Percentiles rank a stretch among this genome's conserved stretches.
These are phyloP conservation scores for Globisporangium megalacanthum DNA, from an alignment of 352 stramenopile species.

Conservation along the genomic window DNA sequence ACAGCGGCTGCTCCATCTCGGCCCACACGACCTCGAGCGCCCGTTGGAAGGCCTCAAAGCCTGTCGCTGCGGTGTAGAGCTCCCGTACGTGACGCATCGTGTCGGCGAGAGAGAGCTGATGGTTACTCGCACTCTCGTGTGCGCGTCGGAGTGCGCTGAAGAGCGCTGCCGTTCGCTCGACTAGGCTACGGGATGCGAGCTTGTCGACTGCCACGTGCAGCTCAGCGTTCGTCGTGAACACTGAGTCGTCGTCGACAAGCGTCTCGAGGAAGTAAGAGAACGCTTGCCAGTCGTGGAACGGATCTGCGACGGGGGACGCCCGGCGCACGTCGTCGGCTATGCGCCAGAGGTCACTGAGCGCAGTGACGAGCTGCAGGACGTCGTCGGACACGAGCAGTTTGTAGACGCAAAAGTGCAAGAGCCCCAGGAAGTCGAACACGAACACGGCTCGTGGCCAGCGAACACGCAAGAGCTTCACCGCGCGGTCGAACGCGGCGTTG, in stretches of 20 bases:
- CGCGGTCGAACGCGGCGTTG: constrained; percentile 28
- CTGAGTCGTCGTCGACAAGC: constrained; percentile 29
- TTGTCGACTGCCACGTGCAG: constrained; percentile 24
- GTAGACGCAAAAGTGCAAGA: constrained; percentile 39
- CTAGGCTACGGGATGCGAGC: constrained; percentile 25
- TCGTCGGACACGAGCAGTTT: constrained; percentile 33
- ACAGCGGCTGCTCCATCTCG: constrained; percentile 59
- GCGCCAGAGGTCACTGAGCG: constrained; percentile 32
- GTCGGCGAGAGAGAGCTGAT: constrained; percentile 27
- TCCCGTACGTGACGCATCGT: constrained; percentile 35
- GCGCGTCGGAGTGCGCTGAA: constrained; percentile 30
- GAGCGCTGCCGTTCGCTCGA: constrained; percentile 41
- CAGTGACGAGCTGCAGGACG: constrained; percentile 27
- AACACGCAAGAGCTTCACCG: constrained; percentile 32
- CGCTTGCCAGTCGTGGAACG: constrained; percentile 28
- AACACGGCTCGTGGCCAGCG: constrained; percentile 36
- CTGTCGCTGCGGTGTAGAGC: constrained; percentile 37
- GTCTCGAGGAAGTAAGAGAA: constrained; percentile 30
- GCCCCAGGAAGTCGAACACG: constrained; percentile 35
- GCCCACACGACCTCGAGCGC: constrained; percentile 54
- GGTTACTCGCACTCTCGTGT: constrained; percentile 18
- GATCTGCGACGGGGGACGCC: constrained; percentile 10
- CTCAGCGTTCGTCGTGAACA: constrained; percentile 18
- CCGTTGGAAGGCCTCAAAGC: constrained; percentile 36
- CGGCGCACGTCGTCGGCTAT: constrained; percentile 18